Percentiles rank a stretch among this genome's conserved stretches.
Conservation (phyloP, 1,139 yeast species). For the Pneumocystis carinii region DNA sequence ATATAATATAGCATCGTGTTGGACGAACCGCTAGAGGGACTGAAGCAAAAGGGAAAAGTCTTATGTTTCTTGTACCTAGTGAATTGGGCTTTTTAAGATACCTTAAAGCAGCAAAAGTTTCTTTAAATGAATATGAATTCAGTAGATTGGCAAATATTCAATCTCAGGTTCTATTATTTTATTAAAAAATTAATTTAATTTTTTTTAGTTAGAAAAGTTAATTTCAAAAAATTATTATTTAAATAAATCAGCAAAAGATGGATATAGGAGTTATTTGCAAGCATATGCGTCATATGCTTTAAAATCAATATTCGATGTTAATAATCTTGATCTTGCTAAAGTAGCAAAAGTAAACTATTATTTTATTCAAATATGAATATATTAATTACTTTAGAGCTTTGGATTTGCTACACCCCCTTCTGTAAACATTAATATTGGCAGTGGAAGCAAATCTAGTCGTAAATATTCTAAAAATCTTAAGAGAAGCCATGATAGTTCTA, state of each 20-base stretch:
- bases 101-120: conserved; percentile 91
- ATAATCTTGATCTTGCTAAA: conserved; percentile 80
- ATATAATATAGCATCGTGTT: conserved; percentile 48
- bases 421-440: conserved; percentile 85
- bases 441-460: not conserved
- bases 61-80: conserved; percentile 86
- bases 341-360: conserved; percentile 56
- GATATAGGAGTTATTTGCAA: conserved; percentile 87
- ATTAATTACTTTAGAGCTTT: conserved; percentile 25
- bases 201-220: conserved; percentile 48
- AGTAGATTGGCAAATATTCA: conserved; percentile 92
- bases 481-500: not conserved
- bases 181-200: not conserved
- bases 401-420: conserved; percentile 89
- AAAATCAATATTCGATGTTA: conserved; percentile 90
- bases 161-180: conserved; percentile 33
- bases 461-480: not conserved
- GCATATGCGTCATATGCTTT: conserved; percentile 94
- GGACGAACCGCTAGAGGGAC: conserved; percentile 95
- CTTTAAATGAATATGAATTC: conserved; percentile 90
- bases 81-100: conserved; percentile 91
- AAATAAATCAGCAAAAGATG: conserved; percentile 93
- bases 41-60: conserved; percentile 68
- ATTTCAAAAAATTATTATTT: conserved; percentile 86
- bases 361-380: not conserved